Base-by-base conservation (phyloP, 2,329 filamentous ascomycete species). In the Fusarium xyrophilum region DNA sequence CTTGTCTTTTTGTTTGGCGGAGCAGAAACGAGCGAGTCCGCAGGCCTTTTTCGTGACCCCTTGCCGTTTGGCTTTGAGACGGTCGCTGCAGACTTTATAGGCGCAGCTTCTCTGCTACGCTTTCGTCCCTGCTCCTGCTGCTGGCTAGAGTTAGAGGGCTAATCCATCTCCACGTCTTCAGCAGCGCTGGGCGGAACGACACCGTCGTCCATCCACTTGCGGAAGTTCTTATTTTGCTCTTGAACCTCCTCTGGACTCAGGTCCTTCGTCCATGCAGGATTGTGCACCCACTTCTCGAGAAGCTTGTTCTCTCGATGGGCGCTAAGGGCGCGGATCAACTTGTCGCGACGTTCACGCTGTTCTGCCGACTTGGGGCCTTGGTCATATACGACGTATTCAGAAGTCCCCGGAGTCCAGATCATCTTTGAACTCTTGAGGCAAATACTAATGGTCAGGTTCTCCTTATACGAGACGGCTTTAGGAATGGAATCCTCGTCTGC, bases 351-450 rank as follows among this genome's bases (percentile, higher is more conserved):
- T 60, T 82, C 81, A 32, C 85, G 86, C 73, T 89, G 89, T 75
- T 93, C 91, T 69, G 89, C 86, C 21, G 88, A 83, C 79, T 88
- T 87, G 73, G 91, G 84, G 67, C 87, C 85, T 74, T 89, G 87
- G 72, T 91, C 91, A 78, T 90, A 93, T 76, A 91, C 79, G 66
- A 87, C 91, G 79, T 86, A 92, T 74, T 94, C 92, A 10, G 85
- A 85, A 23, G 90, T 92, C 32, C 84, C 84, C 2, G 90, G 86
- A 58, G 89, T 88, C 82, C 91, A 94, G n/a, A 92, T 83, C 74
- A 95, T 90, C 79, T 92, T 91, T 76, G 91, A 93, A 57, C 88
- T 92, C 77, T 91, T 91, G 17, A 93, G 85, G 73, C 90, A 93
- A 75, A 95, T 91, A 64, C 90, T 88, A 42, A 93, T 86, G 14